Evolutionary conservation across 2,329 filamentous ascomycete genomes (phyloP).

Genomic region (Bipolaris zeicola): DNA sequence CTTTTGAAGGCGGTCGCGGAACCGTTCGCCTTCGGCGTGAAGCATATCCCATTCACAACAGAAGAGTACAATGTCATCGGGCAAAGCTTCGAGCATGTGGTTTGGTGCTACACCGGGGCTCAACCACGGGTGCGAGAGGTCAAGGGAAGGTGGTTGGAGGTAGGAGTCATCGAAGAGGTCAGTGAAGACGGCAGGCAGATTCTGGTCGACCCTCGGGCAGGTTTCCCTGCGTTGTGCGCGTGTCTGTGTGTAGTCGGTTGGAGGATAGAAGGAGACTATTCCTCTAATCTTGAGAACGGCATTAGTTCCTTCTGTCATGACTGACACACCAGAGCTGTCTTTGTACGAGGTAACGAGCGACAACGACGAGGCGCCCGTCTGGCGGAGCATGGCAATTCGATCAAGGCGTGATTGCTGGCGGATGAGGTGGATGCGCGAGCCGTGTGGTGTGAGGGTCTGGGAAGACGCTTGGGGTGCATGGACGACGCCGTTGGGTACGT

Average conservation of each 20-base stretch:
- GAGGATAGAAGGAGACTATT: conserved; percentile 67
- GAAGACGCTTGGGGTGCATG: conserved; percentile 19
- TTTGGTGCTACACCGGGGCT: conserved; percentile 63
- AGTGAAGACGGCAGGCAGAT: conserved; percentile 58
- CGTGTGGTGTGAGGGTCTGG: conserved; percentile 33
- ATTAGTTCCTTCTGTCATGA: conserved; percentile 44
- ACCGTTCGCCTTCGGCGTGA: conserved; percentile 65
- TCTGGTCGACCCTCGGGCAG: conserved; percentile 59
- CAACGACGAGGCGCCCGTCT: conserved; percentile 43
- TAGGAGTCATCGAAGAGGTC: conserved; percentile 60
- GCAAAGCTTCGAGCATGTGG: conserved; percentile 59
- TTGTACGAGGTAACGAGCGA: conserved; percentile 47
- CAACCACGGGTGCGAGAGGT: conserved; percentile 63
- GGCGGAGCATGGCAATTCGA: conserved; percentile 42
- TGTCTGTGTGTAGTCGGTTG: conserved; percentile 65
- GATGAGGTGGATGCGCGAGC: conserved; percentile 41
- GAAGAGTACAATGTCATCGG: conserved; percentile 65
- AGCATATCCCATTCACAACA: conserved; percentile 72
- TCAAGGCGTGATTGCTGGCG: conserved; percentile 42
- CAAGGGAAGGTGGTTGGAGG: conserved; percentile 54
- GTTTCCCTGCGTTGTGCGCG: conserved; percentile 63
- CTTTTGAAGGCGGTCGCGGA: conserved; percentile 62
- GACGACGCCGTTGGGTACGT: conserved; percentile 31
- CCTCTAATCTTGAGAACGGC: conserved; percentile 57
- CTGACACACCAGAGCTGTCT: conserved; percentile 39